Conservation (phyloP, 495 filamentous ascomycete species). For the Talaromyces ruber region DNA sequence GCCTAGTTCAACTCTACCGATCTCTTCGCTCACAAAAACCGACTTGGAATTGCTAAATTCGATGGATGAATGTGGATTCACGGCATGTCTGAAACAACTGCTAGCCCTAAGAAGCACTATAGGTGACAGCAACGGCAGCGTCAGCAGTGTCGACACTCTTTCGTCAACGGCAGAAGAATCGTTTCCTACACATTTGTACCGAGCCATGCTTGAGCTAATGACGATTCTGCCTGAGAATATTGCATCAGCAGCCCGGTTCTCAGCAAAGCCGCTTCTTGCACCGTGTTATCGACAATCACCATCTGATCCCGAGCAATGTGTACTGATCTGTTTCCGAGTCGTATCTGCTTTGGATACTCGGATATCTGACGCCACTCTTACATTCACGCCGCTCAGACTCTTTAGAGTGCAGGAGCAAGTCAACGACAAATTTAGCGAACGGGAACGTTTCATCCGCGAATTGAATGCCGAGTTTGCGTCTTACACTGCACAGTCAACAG, state of each 20-base stretch:
- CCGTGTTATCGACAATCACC: slow-evolving; percentile 23
- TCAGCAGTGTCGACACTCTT: slow-evolving; percentile 1
- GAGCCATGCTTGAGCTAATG: slow-evolving; percentile 31
- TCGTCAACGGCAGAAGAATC: slow-evolving; percentile 14
- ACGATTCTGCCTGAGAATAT: slow-evolving; percentile 35
- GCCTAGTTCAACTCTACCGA: slow-evolving; percentile 53
- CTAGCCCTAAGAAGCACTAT: slow-evolving; percentile 16
- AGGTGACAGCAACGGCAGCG: not conserved
- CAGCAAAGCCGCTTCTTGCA: slow-evolving; percentile 36
- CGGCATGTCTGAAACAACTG: slow-evolving; percentile 40
- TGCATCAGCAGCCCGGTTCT: slow-evolving; percentile 39
- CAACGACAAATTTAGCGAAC: slow-evolving; percentile 39
- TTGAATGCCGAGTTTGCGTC: slow-evolving; percentile 37
- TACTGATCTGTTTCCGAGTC: slow-evolving; percentile 46
- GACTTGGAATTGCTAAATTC: slow-evolving; percentile 50
- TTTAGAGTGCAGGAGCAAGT: slow-evolving; percentile 50
- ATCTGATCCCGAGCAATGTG: slow-evolving; percentile 20
- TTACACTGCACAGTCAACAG: slow-evolving; percentile 3
- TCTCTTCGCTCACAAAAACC: slow-evolving; percentile 40
- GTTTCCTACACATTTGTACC: slow-evolving; percentile 33
- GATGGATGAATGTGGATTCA: slow-evolving; percentile 51
- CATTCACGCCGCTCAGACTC: slow-evolving; percentile 44
- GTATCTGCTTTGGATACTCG: slow-evolving; percentile 43
- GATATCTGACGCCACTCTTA: slow-evolving; percentile 27
- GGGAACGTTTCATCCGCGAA: slow-evolving; percentile 41